Base-by-base conservation (phyloP, 306 rosid genomes). In the Rosa chinensis region DNA sequence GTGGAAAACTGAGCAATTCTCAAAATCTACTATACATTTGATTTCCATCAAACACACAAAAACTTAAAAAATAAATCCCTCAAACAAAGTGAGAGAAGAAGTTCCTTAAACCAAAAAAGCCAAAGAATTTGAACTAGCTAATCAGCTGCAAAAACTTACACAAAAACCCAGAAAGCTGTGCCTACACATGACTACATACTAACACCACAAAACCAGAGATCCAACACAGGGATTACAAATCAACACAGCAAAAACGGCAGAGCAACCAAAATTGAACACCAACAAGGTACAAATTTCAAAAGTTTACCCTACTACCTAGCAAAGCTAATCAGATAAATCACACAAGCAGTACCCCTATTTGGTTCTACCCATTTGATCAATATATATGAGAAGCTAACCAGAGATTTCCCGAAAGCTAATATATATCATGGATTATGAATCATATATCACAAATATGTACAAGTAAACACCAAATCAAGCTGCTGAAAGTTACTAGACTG, bases 131-230 rank as follows among this genome's bases (percentile, higher is more conserved):
- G 37, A 72, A 39, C 70, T 7, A 72, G 42, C 76, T 39, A 77
- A 72, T 66, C 37, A 77, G 79, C 78, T 9, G 25, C 43, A 5
- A 73, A 71, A 18, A 55, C 62, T 44, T 70, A 13, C 21, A 8
- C 7, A 48, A 73, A 20, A 4, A 1, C 45, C 23, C 23, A 6
- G 73, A 67, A 50, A 73, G 32, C 32, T 17, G 32, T 40, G 32
- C 74, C 39, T 0, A 6, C 49, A 55, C n/a, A n/a, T n/a, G n/a
- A n/a, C n/a, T n/a, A n/a, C n/a, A n/a, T 37, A 21, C 59, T 8
- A 23, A 20, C 62, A 66, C 40, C 32, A 40, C 32, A 21, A 77
- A 61, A 56, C 62, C 45, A 49, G 74, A 83, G 88, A 92, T 85
- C 86, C 79, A 77, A 74, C 63, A 43, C 48, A 16, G 18, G 66